Conservation (phyloP, 106 monocot genomes). For the Allium fistulosum region DNA sequence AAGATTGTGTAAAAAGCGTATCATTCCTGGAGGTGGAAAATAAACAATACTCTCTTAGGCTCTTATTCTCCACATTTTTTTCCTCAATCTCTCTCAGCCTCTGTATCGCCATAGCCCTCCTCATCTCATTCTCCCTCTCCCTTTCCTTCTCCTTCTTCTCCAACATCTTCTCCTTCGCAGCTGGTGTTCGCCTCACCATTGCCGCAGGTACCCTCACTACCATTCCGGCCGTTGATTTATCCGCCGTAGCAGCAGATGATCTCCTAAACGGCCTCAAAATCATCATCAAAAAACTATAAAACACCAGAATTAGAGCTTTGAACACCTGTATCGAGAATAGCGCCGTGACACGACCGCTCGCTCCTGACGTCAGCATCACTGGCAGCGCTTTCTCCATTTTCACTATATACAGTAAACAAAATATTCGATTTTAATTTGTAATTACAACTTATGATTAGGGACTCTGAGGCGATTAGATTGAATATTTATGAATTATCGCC, state of each 20-base stretch:
- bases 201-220: neutral
- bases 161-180: constrained; percentile 5
- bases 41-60: constrained; percentile 32
- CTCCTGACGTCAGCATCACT: constrained; percentile 36
- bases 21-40: constrained; percentile 56
- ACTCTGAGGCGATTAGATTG: no score
- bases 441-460: no score
- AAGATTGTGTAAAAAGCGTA: constrained; percentile 68
- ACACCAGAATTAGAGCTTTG: constrained; percentile 18
- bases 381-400: constrained; percentile 5
- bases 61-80: constrained; percentile 10
- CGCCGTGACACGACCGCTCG: constrained; percentile 28
- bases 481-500: no score
- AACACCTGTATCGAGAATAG: constrained; percentile 28
- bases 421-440: no score
- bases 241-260: constrained; percentile 4
- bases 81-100: constrained; percentile 20
- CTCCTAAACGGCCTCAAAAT: constrained; percentile 26
- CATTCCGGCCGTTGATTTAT: neutral
- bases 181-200: neutral
- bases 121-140: constrained; percentile 37
- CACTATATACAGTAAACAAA: no score
- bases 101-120: constrained; percentile 60
- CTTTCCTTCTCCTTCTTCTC: constrained; percentile 13
- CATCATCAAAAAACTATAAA: constrained; percentile 31